Base-by-base conservation (phyloP, 2,329 filamentous ascomycete species). In the Cercospora brassicicola region DNA sequence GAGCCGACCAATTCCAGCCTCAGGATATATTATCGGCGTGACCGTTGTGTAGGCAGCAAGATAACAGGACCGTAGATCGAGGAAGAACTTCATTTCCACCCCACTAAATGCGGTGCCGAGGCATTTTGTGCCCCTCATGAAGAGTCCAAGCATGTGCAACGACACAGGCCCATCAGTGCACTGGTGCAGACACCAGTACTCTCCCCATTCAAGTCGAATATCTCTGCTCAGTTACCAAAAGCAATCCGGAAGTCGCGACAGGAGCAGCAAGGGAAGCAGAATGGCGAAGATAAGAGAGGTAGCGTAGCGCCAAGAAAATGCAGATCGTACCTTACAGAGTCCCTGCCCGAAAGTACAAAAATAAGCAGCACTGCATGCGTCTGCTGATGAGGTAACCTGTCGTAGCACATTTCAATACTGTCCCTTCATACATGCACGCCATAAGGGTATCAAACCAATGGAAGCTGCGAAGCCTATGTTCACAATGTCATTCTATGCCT, bases 1-100 rank as follows among this genome's bases (percentile, higher is more conserved):
- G 62, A 64, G 10, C 62, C 31, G 53, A 57, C 62, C 62, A 64
- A 55, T 64, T 26, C 42, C 28, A 55, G 61, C 45, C 61, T 63
- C 10, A 39, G 51, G 33, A 57, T 33, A 31, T 18, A 10, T 18
- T 59, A 28, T 57, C 33, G 31, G n/a, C 48, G 33, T 39, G 8
- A 13, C 23, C 62, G 26, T 23, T 57, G n/a, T 53, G 13, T 23
- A 64, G 62, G 62, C 62, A 64, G 62, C 62, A 64, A 36, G 42
- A 64, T 63, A 55, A 15, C 45, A 36, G 55, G 28, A 39, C 4
- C 11, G 42, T 62, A 48, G 33, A 64, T 55, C 31, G 30, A 20
- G 26, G 31, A 33, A 30, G 28, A 15, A 33, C 31, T 59, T 48
- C 33, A 64, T 45, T 45, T 56, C 33, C 48, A 56, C 30, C 45